Conservation (phyloP, 495 filamentous ascomycete species). For the Aspergillus baeticus region DNA sequence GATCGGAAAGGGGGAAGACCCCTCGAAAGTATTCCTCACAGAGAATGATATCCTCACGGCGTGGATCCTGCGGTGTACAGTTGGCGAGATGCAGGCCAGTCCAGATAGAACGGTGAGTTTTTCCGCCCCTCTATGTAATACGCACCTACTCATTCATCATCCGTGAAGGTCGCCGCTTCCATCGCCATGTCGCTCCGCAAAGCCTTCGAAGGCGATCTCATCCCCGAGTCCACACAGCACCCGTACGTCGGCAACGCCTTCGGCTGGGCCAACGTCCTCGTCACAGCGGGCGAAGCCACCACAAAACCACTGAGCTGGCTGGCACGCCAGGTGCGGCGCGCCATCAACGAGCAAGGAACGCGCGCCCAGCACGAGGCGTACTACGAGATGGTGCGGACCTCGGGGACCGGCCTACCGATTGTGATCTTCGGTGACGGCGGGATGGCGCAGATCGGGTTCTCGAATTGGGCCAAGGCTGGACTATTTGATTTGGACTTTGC, state of each 20-base stretch:
- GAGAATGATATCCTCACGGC: slow-evolving; percentile 25
- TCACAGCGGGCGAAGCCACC: slow-evolving; percentile 31
- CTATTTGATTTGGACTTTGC: slow-evolving; percentile 48
- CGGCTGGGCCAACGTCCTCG: slow-evolving; percentile 31
- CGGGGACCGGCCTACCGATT: slow-evolving; percentile 20
- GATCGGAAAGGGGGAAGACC: slow-evolving; percentile 14
- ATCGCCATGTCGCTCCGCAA: slow-evolving; percentile 28
- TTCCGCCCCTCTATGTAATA: too few species aligned
- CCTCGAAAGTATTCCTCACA: slow-evolving; percentile 22
- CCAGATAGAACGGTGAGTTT: slow-evolving; percentile 18
- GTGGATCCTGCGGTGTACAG: slow-evolving; percentile 23
- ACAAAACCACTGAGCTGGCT: slow-evolving; percentile 40
- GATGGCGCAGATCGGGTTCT: slow-evolving; percentile 35
- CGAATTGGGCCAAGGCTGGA: slow-evolving; percentile 46
- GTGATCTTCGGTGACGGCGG: slow-evolving; percentile 35
- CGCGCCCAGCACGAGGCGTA: slow-evolving; percentile 40
- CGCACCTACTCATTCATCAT: too few species aligned
- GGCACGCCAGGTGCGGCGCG: slow-evolving; percentile 33
- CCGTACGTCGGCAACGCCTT: slow-evolving; percentile 26
- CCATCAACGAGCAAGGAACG: slow-evolving; percentile 43
- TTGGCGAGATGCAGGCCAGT: slow-evolving; percentile 16
- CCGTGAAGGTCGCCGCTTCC: slow-evolving; percentile 8
- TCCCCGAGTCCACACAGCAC: slow-evolving; percentile 24
- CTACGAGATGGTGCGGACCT: slow-evolving; percentile 21
- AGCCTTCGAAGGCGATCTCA: slow-evolving; percentile 27